Evolutionary conservation across 2,329 filamentous ascomycete genomes (phyloP).

Genomic region (Aspergillus brasiliensis): DNA sequence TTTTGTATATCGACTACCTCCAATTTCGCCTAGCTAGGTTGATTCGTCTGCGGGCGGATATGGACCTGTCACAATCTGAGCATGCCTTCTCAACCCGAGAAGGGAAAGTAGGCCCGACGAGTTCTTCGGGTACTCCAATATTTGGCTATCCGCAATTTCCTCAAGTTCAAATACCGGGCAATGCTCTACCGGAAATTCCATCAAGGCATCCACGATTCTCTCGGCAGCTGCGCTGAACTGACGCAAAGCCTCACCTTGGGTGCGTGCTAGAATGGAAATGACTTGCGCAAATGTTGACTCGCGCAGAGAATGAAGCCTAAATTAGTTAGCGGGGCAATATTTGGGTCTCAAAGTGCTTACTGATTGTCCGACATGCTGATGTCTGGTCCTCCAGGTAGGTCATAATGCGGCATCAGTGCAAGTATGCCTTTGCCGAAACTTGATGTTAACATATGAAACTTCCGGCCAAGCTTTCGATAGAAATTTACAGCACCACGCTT

Average conservation of each 20-base stretch:
- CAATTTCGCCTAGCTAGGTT: not conserved
- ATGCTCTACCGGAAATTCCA: not conserved
- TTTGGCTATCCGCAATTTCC: not conserved
- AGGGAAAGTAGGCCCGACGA: not conserved
- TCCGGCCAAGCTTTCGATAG: not conserved
- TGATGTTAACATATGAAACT: not conserved
- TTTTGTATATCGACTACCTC: not conserved
- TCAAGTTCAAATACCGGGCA: not conserved
- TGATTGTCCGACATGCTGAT: not conserved
- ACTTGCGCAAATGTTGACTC: not conserved
- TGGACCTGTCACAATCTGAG: not conserved
- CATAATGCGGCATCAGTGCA: not conserved
- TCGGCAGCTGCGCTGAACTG: not conserved
- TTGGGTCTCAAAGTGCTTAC: not conserved
- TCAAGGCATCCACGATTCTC: not conserved
- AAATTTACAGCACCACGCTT: not conserved
- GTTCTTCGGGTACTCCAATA: not conserved
- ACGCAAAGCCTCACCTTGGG: not conserved
- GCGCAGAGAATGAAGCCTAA: not conserved
- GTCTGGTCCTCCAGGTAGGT: not conserved
- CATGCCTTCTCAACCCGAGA: not conserved
- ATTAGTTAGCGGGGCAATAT: not conserved
- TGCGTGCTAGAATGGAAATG: not conserved
- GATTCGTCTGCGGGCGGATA: not conserved
- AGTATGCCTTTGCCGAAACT: not conserved